phyloP scores from a whole-genome alignment of 225 moss, liverwort and hornwort species.

The Sphagnum tenellum region DNA sequence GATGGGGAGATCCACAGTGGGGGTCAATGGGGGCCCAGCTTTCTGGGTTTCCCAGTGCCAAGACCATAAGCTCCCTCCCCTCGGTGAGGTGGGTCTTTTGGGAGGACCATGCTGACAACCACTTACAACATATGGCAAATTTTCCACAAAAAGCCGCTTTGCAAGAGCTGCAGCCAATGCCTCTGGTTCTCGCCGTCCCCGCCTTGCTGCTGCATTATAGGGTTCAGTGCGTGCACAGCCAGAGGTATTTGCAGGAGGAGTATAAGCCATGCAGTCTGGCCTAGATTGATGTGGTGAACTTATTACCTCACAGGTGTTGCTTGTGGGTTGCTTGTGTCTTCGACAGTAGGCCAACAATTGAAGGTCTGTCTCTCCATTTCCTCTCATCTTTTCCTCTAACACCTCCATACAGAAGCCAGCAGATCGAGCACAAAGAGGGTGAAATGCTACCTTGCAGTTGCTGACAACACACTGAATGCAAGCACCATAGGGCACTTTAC shows the following conservation, averaged over 20 bases:
- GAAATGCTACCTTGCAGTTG: slow-evolving; percentile 75
- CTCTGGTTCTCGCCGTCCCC: slow-evolving; percentile 92
- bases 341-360: slow-evolving; percentile 80
- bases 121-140: slow-evolving; percentile 70
- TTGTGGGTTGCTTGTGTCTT: slow-evolving; percentile 61
- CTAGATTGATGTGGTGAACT: slow-evolving; percentile 21
- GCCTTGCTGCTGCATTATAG: slow-evolving; percentile 78
- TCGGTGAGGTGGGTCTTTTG: slow-evolving; percentile 25
- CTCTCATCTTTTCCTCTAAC: slow-evolving; percentile 47
- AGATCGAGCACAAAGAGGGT: slow-evolving; percentile 88
- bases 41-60: slow-evolving; percentile 70
- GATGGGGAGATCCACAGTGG: slow-evolving; percentile 14
- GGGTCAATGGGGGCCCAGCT: slow-evolving; percentile 5
- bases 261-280: slow-evolving; percentile 40
- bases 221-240: slow-evolving; percentile 88
- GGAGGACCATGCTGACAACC: slow-evolving; percentile 62
- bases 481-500: slow-evolving; percentile 92
- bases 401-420: slow-evolving; percentile 85
- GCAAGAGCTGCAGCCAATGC: slow-evolving; percentile 93
- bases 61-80: slow-evolving; percentile 66
- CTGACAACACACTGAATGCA: slow-evolving; percentile 85
- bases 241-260: slow-evolving; percentile 54
- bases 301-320: slow-evolving; percentile 30
- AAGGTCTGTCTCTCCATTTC: slow-evolving; percentile 60
- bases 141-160: slow-evolving; percentile 90